A percentile compares a stretch with the other conserved stretches of the same genome.
phyloP scores from a whole-genome alignment of 2,329 filamentous ascomycete species.

The Zelopaecilomyces penicillatus region DNA sequence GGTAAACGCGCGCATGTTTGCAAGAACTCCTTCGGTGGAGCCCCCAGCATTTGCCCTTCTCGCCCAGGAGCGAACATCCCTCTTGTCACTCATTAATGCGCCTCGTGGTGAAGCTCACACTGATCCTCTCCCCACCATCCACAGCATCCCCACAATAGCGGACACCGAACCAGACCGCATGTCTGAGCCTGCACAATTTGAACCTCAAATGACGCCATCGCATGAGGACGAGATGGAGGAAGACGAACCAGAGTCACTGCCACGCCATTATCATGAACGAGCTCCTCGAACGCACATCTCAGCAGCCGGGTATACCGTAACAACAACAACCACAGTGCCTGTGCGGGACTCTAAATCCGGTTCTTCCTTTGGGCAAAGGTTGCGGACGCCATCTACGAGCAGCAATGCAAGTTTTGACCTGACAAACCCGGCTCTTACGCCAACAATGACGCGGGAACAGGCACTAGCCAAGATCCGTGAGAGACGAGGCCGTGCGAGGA shows the following conservation, averaged over 20 bases:
- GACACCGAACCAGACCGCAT: constrained; percentile 11
- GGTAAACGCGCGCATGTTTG: constrained; percentile 34
- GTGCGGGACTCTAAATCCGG: constrained; percentile 32
- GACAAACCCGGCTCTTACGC: constrained; percentile 50
- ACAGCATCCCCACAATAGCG: constrained; percentile 31
- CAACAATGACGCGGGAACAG: constrained; percentile 63
- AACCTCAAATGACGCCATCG: constrained; percentile 2
- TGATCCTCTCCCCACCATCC: constrained; percentile 29
- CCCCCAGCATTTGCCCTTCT: constrained; percentile 51
- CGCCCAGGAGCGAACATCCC: constrained; percentile 45
- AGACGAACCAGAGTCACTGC: background rate
- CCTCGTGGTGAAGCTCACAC: constrained; percentile 33
- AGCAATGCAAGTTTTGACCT: constrained; percentile 39
- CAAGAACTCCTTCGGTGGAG: constrained; percentile 54
- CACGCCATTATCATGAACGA: constrained; percentile 5
- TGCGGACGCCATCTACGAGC: constrained; percentile 36
- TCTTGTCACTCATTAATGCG: constrained; percentile 53
- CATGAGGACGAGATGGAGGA: constrained; percentile 1
- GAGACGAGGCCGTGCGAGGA: constrained; percentile 61
- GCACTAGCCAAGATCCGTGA: constrained; percentile 68
- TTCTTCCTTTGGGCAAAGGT: constrained; percentile 35
- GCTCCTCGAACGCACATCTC: constrained; percentile 37
- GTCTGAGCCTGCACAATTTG: background rate
- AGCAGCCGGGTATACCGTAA: constrained; percentile 37
- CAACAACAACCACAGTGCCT: constrained; percentile 44